Evolutionary conservation across 2,329 filamentous ascomycete genomes (phyloP), one percentile per base, ranked within the genome.

Genomic region (Botryotinia globosa): DNA sequence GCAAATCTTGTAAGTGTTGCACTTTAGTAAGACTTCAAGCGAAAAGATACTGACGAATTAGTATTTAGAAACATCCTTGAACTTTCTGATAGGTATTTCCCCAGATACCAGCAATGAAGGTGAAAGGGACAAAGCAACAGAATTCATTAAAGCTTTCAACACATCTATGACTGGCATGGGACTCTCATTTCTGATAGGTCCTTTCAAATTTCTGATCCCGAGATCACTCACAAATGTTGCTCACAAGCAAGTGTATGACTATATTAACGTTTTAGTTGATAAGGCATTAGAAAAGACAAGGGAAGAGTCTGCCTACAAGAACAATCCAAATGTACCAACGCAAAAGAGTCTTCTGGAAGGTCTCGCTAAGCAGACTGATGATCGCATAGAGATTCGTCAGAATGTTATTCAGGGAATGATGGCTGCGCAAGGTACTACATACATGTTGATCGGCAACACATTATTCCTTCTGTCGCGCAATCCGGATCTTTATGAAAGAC

Each of bases 361-460:
- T 12, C 56, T 69, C 16, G 51, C 66, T n/a, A 54, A 69, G 44
- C 66, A 69, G 48, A 83, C 83, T 1, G 77, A 81, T 3, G 84
- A 87, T 77, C 79, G 80, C 12, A 80, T 79, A 22, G 77, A 81
- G 14, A 71, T 84, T 0, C 76, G 79, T 14, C 78, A 80, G 61
- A 78, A 83, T 72, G 29, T 76, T 2, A 72, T 80, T 16, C 76
- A 76, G 42, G 78, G 83, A 39, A 76, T 83, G 37, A 73, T 83
- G 44, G 82, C 82, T 1, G 82, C 81, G 3, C 77, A 83, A 25
- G 83, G 84, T 69, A 84, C 82, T 3, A 85, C 83, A 0, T 81
- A 81, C 25, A 73, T 67, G 20, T 74, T 84, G 1, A 76, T 85
- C 12, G 79, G 77, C 29, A 70, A 70, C 22, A 34, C 51, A 0